Evolutionary conservation across 805 yeast genomes (phyloP).

Genomic region (Isabelozyma gotoi): DNA sequence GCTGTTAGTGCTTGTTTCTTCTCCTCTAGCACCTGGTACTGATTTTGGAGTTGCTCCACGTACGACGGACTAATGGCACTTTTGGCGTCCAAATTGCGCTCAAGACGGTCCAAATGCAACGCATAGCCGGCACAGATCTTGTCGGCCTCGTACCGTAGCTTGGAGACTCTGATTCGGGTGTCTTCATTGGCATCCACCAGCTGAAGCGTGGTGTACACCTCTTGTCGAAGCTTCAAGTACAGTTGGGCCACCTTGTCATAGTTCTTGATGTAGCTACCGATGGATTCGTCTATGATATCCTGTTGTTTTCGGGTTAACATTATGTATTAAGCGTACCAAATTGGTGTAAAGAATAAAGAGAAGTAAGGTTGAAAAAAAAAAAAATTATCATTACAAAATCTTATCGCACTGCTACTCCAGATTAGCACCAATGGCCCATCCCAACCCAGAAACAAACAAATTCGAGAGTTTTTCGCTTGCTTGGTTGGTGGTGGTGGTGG

Average conservation of each 20-base stretch:
- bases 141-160: conserved; percentile 30
- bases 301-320: conserved; percentile 30
- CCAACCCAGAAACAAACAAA: conserved; percentile 53
- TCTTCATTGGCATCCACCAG: conserved; percentile 12
- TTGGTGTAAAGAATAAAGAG: too few relatives aligned
- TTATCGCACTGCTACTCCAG: conserved; percentile 2
- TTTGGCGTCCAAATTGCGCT: conserved; percentile 14
- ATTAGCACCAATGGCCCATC: conserved; percentile 65
- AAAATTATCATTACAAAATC: background rate
- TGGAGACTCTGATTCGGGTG: conserved; percentile 13
- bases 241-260: conserved; percentile 32
- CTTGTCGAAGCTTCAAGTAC: conserved; percentile 34
- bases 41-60: conserved; percentile 17
- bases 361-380: background rate
- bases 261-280: conserved; percentile 25
- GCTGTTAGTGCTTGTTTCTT: conserved; percentile 12
- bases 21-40: conserved; percentile 17
- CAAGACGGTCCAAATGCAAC: conserved; percentile 22
- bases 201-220: conserved; percentile 16
- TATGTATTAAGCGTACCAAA: conserved; percentile 22
- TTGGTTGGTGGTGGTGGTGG: conserved; percentile 28
- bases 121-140: conserved; percentile 21
- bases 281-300: conserved; percentile 30
- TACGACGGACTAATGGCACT: conserved; percentile 11
- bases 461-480: conserved; percentile 50